Evolutionary conservation across 2,329 filamentous ascomycete genomes (phyloP).

Genomic region (Curvularia eragrostidis): DNA sequence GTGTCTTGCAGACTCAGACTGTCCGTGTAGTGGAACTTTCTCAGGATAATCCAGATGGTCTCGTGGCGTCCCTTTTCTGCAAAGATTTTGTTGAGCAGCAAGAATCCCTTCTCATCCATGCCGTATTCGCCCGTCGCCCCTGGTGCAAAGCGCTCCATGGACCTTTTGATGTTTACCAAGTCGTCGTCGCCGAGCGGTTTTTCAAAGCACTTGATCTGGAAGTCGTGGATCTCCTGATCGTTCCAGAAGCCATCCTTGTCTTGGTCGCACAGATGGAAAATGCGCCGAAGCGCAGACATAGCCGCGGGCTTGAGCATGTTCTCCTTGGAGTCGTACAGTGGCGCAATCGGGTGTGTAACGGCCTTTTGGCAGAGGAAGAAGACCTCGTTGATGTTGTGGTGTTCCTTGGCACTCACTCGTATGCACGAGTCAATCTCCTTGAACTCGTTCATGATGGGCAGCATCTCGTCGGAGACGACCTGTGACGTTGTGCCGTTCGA

Average conservation of each 20-base stretch:
- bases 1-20: conserved; percentile 89
- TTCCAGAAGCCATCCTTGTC: conserved; percentile 94
- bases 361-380: conserved; percentile 99
- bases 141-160: conserved; percentile 74
- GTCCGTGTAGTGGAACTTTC: conserved; percentile 95
- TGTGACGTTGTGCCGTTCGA: conserved; percentile 78
- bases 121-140: conserved; percentile 66
- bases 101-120: conserved; percentile 81
- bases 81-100: conserved; percentile 93
- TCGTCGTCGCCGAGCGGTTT: conserved; percentile 83
- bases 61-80: conserved; percentile 97
- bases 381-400: conserved; percentile 90
- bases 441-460: conserved; percentile 97
- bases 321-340: conserved; percentile 96
- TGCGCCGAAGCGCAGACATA: conserved; percentile 81
- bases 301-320: conserved; percentile 83
- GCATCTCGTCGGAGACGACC: conserved; percentile 94
- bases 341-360: conserved; percentile 94
- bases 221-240: conserved; percentile 87
- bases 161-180: conserved; percentile 87
- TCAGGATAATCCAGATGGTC: conserved; percentile 96
- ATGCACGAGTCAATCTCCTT: conserved; percentile 99
- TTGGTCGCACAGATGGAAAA: conserved; percentile 96
- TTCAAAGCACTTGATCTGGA: conserved; percentile 90
- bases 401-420: conserved; percentile 87